phyloP scores from a whole-genome alignment of 495 filamentous ascomycete genomes.

The Penicillium lagena region DNA sequence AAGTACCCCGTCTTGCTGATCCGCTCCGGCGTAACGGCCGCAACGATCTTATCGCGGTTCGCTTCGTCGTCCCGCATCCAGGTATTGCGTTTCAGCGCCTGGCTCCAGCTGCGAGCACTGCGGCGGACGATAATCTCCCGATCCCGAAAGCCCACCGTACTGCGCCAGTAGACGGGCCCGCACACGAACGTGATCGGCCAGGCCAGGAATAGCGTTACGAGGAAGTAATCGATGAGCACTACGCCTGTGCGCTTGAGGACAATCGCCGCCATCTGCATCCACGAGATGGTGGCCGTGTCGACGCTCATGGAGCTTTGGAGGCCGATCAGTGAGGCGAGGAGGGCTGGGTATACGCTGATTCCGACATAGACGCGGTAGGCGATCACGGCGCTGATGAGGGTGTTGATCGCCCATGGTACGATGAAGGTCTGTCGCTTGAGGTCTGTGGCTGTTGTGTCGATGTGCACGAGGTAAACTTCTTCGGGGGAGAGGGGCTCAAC shows the following conservation, averaged over 20 bases:
- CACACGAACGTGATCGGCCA: constrained; percentile 72
- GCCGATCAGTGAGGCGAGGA: constrained; percentile 56
- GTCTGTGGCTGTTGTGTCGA: constrained; percentile 56
- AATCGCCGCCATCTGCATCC: constrained; percentile 40
- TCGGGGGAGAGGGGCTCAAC: constrained; percentile 50
- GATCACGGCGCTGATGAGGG: constrained; percentile 51
- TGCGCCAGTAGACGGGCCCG: constrained; percentile 62
- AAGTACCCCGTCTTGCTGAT: constrained; percentile 72
- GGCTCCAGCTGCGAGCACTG: constrained; percentile 41
- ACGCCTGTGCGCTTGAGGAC: constrained; percentile 48
- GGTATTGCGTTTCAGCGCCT: constrained; percentile 30
- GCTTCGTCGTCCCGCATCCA: constrained; percentile 43
- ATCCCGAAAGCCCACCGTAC: constrained; percentile 59
- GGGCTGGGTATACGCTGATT: constrained; percentile 57
- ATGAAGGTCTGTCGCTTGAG: constrained; percentile 74
- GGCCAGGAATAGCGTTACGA: constrained; percentile 59
- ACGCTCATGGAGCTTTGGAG: constrained; percentile 52
- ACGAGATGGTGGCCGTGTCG: constrained; percentile 43
- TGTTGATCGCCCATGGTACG: constrained; percentile 65
- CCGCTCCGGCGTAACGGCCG: constrained; percentile 57
- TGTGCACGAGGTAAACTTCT: constrained; percentile 72
- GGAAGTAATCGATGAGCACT: constrained; percentile 65
- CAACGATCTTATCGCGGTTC: constrained; percentile 44
- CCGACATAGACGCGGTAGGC: constrained; percentile 54
- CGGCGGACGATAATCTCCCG: constrained; percentile 70